Percentiles rank a stretch among this genome's conserved stretches.
Evolutionary conservation across 2,329 filamentous ascomycete species (phyloP).

Genomic region (Alternaria sp.): DNA sequence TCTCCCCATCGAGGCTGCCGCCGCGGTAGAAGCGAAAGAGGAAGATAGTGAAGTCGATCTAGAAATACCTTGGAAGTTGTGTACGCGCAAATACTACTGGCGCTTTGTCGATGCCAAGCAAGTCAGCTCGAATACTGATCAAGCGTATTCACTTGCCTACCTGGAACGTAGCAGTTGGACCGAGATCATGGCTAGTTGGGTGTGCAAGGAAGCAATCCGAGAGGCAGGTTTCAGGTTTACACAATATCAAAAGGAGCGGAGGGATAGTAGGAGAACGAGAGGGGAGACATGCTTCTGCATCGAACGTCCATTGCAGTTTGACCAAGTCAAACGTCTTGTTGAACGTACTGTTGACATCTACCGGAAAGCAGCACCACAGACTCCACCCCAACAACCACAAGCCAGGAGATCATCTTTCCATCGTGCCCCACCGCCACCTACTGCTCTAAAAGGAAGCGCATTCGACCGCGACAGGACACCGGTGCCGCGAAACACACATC

Average conservation of each 20-base stretch:
- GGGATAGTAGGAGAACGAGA: slow-evolving; percentile 38
- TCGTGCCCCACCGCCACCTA: slow-evolving; percentile 15
- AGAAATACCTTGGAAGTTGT: slow-evolving; percentile 47
- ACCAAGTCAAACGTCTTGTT: slow-evolving; percentile 44
- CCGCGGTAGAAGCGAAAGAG: slow-evolving; percentile 40
- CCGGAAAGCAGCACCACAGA: slow-evolving; percentile 30
- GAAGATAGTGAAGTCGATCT: slow-evolving; percentile 40
- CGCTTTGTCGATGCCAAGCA: slow-evolving; percentile 43
- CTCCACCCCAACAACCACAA: slow-evolving; percentile 14
- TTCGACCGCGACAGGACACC: slow-evolving; percentile 38
- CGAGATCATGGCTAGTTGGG: slow-evolving; percentile 47
- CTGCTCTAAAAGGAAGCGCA: slow-evolving; percentile 4
- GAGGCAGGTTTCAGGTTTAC: slow-evolving; percentile 40
- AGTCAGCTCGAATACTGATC: slow-evolving; percentile 37
- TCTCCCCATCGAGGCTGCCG: slow-evolving; percentile 38
- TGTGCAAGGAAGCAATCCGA: slow-evolving; percentile 46
- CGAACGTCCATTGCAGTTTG: slow-evolving; percentile 41
- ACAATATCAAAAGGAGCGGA: slow-evolving; percentile 42
- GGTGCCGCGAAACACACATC: slow-evolving; percentile 19
- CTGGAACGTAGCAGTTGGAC: slow-evolving; percentile 42
- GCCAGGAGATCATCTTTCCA: slow-evolving; percentile 31
- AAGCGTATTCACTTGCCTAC: slow-evolving; percentile 32
- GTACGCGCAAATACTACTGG: slow-evolving; percentile 43
- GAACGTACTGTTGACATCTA: slow-evolving; percentile 49
- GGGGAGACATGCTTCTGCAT: slow-evolving; percentile 47